Percentiles rank a stretch among this genome's conserved stretches.
These are phyloP conservation scores for Akanthomyces uredinophilus DNA, from an alignment of 2,329 filamentous ascomycete species.

Conservation along the genomic window DNA sequence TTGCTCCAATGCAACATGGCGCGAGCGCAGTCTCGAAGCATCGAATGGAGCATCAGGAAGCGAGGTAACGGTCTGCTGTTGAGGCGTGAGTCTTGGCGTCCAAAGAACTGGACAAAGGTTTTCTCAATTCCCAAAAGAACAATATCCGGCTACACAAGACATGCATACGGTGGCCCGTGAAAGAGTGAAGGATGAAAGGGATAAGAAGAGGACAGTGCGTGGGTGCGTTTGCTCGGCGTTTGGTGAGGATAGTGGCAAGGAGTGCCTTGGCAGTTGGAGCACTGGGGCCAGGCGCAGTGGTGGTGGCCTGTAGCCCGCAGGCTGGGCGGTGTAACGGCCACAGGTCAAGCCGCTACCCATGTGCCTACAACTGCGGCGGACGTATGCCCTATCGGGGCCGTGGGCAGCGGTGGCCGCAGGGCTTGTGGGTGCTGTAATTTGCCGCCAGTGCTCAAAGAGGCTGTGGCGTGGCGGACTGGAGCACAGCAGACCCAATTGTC, in stretches of 20 bases:
- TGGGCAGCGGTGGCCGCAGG: not conserved
- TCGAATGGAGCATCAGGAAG: not conserved
- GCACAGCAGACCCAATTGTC: not conserved
- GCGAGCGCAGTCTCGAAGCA: not conserved
- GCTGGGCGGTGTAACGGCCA: not conserved
- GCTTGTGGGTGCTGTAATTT: not conserved
- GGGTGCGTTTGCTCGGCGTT: constrained; percentile 6
- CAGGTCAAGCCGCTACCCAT: not conserved
- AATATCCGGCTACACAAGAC: not conserved
- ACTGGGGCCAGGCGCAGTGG: not conserved
- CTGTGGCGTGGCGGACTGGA: constrained; percentile 1
- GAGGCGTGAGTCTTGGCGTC: not conserved
- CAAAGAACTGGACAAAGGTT: not conserved
- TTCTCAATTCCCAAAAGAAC: not conserved
- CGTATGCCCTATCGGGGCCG: not conserved
- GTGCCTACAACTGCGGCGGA: not conserved
- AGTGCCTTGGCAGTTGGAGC: not conserved
- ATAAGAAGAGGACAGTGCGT: constrained; percentile 4
- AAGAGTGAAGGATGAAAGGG: not conserved
- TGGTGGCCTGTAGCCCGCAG: not conserved
- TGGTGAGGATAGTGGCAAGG: not conserved
- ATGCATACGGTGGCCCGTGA: not conserved
- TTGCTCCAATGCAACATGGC: not conserved
- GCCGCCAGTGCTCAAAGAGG: not conserved
- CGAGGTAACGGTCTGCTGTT: not conserved